Conservation (phyloP, 768 basidiomycete species). For the Suillus bovinus region DNA sequence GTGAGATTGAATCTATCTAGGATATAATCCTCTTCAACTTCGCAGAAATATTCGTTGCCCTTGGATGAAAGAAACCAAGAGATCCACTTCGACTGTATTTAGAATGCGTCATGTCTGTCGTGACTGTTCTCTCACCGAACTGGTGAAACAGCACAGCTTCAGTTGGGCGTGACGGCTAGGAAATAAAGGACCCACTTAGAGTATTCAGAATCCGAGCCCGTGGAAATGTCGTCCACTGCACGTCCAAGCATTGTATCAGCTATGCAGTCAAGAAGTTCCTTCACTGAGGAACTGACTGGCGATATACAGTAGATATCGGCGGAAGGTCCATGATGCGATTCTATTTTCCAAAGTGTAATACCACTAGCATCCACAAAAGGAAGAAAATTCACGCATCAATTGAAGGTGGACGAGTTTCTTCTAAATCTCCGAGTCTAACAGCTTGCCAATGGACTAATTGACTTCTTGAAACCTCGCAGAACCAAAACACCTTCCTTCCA, state of each 20-base stretch:
- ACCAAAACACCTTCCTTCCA: not conserved
- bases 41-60: slow-evolving; percentile 99
- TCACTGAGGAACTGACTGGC: slow-evolving; percentile 25
- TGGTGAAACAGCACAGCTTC: slow-evolving; percentile 7
- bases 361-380: slow-evolving; percentile 13
- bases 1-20: slow-evolving; percentile 98
- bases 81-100: slow-evolving; percentile 69
- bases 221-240: slow-evolving; percentile 82
- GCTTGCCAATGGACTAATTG: not conserved
- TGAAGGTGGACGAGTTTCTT: not conserved
- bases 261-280: slow-evolving; percentile 16
- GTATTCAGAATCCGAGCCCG: slow-evolving; percentile 94
- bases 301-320: slow-evolving; percentile 10
- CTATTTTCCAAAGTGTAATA: slow-evolving; percentile 15
- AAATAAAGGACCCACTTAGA: slow-evolving; percentile 67
- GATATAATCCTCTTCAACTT: slow-evolving; percentile 99
- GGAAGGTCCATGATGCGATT: slow-evolving; percentile 3
- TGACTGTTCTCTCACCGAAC: slow-evolving; percentile 30
- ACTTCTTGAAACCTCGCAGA: slow-evolving; percentile 4
- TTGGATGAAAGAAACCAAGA: slow-evolving; percentile 97
- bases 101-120: slow-evolving; percentile 18
- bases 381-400: slow-evolving; percentile 15
- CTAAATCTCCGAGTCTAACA: not conserved
- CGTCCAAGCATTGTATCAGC: slow-evolving; percentile 37
- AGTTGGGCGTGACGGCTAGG: slow-evolving; percentile 3